Evolutionary conservation across 495 filamentous ascomycete genomes (phyloP).

Genomic region (Tuber magnatum): DNA sequence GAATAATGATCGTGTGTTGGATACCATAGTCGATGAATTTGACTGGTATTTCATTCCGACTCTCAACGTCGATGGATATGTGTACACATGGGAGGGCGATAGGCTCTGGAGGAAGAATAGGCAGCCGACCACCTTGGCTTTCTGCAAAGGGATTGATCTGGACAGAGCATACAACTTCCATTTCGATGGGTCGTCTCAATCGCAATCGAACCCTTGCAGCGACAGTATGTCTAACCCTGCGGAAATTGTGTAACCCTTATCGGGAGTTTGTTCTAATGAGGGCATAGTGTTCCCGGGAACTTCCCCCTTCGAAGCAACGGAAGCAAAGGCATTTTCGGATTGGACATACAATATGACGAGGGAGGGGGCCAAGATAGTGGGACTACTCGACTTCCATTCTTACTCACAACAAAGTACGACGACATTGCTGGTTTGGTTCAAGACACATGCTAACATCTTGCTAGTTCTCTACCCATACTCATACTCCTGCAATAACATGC

Average conservation of each 20-base stretch:
- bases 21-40: slow-evolving; percentile 66
- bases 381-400: slow-evolving; percentile 83
- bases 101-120: slow-evolving; percentile 94
- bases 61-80: slow-evolving; percentile 88
- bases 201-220: slow-evolving; percentile 73
- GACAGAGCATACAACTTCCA: slow-evolving; percentile 78
- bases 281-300: slow-evolving; percentile 63
- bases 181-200: slow-evolving; percentile 63
- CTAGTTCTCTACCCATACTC: slow-evolving; percentile 83
- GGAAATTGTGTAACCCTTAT: neutral
- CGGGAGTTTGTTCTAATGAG: slow-evolving; percentile 2
- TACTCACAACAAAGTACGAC: slow-evolving; percentile 71
- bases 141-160: slow-evolving; percentile 82
- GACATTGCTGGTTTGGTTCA: neutral
- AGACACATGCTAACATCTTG: slow-evolving; percentile 16
- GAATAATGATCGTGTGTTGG: slow-evolving; percentile 41
- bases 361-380: slow-evolving; percentile 65
- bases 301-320: slow-evolving; percentile 72
- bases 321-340: slow-evolving; percentile 65
- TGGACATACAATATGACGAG: slow-evolving; percentile 82
- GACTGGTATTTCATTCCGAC: slow-evolving; percentile 87
- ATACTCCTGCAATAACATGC: slow-evolving; percentile 66
- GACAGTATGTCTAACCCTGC: slow-evolving; percentile 51
- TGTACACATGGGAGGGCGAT: slow-evolving; percentile 86
- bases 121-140: slow-evolving; percentile 70